Conservation (phyloP, 140 eudicot genomes). For the Oenanthe javanica region DNA sequence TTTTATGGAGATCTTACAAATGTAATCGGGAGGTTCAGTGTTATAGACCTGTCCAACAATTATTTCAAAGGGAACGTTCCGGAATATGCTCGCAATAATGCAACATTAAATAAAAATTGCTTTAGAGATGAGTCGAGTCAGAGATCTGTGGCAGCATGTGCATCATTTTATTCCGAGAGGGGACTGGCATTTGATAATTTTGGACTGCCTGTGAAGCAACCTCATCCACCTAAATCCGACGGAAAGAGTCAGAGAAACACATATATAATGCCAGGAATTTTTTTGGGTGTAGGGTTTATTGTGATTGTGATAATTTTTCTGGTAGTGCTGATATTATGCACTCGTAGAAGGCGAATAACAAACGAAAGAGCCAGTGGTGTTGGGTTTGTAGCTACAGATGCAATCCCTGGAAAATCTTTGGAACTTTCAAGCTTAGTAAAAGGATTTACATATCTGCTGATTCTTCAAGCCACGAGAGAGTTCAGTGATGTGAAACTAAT, state of each 20-base stretch:
- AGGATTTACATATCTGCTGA: slow-evolving; percentile 62
- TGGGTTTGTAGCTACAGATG: slow-evolving; percentile 54
- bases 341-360: slow-evolving; percentile 33
- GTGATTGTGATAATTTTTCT: slow-evolving; percentile 29
- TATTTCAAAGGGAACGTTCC: slow-evolving; percentile 77
- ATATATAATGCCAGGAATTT: slow-evolving; percentile 63
- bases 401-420: slow-evolving; percentile 30
- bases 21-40: slow-evolving; percentile 41
- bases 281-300: slow-evolving; percentile 55
- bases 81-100: slow-evolving; percentile 24
- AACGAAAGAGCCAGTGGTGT: slow-evolving; percentile 55
- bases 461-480: slow-evolving; percentile 60
- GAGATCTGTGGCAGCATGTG: slow-evolving; percentile 40
- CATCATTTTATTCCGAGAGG: slow-evolving; percentile 45
- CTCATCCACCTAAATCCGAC: slow-evolving; percentile 30
- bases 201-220: slow-evolving; percentile 45
- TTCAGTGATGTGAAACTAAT: slow-evolving; percentile 56
- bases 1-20: slow-evolving; percentile 52
- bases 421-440: slow-evolving; percentile 63
- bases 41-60: slow-evolving; percentile 60
- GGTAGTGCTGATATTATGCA: slow-evolving; percentile 39
- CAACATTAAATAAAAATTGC: slow-evolving; percentile 45
- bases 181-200: slow-evolving; percentile 61
- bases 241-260: slow-evolving; percentile 34
- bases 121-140: slow-evolving; percentile 44